Percentiles rank a stretch among this genome's conserved stretches.
phyloP scores from a whole-genome alignment of 179 eudicot species.

The Monotropa hypopitys region DNA sequence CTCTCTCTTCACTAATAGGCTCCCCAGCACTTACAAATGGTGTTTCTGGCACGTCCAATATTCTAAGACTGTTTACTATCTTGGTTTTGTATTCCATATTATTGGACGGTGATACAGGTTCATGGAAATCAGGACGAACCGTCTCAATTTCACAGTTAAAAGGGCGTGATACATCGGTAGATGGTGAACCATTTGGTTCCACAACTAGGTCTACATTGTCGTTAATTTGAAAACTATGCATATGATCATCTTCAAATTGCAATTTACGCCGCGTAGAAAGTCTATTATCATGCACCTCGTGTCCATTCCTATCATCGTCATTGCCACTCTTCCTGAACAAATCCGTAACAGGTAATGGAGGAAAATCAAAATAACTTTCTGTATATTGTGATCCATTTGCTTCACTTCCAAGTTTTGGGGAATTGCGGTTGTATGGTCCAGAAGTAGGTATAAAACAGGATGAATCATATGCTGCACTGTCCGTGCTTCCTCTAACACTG shows the following conservation, averaged over 20 bases:
- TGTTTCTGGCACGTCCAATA: slow-evolving; percentile 54
- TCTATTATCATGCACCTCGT: slow-evolving; percentile 29
- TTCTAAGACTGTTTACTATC: slow-evolving; percentile 41
- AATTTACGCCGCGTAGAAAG: slow-evolving; percentile 26
- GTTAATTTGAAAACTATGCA: slow-evolving; percentile 71
- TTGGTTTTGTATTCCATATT: slow-evolving; percentile 38
- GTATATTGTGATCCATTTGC: slow-evolving; percentile 35
- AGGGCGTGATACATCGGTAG: slow-evolving; percentile 20
- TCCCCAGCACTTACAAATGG: slow-evolving; percentile 30
- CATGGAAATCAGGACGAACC: slow-evolving; percentile 22
- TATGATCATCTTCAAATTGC: slow-evolving; percentile 30
- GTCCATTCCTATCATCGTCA: slow-evolving; percentile 27
- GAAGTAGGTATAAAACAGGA: slow-evolving; percentile 43
- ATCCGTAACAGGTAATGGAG: slow-evolving; percentile 84
- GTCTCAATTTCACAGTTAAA: slow-evolving; percentile 38
- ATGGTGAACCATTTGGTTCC: slow-evolving; percentile 43
- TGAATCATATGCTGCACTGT: slow-evolving; percentile 54
- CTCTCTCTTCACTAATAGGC: slow-evolving; percentile 47
- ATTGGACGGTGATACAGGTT: slow-evolving; percentile 25
- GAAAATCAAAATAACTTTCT: slow-evolving; percentile 64
- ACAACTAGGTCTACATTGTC: slow-evolving; percentile 60
- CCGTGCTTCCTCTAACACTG: slow-evolving; percentile 55
- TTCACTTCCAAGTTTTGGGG: slow-evolving; percentile 33
- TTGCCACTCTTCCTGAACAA: slow-evolving; percentile 46
- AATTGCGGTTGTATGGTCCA: slow-evolving; percentile 28